Conservation (phyloP, 139 green algal genomes). For the Astrephomene gubernaculifera region DNA sequence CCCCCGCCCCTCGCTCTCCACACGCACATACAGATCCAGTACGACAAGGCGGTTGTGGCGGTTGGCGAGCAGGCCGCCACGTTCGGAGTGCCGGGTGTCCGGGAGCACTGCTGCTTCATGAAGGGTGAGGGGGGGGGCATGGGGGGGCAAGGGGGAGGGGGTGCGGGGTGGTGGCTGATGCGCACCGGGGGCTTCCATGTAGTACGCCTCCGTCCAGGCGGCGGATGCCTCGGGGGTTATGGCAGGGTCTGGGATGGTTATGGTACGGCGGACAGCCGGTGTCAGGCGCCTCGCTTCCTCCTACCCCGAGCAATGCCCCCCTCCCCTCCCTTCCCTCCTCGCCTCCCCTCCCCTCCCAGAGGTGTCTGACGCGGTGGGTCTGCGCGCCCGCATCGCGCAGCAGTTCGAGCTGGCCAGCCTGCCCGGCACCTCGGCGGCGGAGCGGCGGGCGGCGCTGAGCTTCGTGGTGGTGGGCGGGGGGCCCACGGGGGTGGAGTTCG, state of each 20-base stretch:
- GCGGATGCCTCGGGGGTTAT: too few relatives aligned
- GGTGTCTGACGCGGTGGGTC: slow-evolving; percentile 64
- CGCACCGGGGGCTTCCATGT: too few relatives aligned
- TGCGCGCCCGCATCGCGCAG: slow-evolving; percentile 65
- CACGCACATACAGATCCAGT: slow-evolving; percentile 62
- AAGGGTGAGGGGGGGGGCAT: slow-evolving; percentile 62
- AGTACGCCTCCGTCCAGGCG: too few relatives aligned
- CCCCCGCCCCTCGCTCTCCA: background rate
- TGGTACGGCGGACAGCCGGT: too few relatives aligned
- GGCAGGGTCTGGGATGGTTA: too few relatives aligned
- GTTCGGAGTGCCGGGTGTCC: slow-evolving; percentile 80
- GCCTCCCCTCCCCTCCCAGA: slow-evolving; percentile 24
- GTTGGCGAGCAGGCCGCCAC: slow-evolving; percentile 85
- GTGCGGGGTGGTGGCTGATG: background rate
- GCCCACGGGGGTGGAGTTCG: slow-evolving; percentile 85
- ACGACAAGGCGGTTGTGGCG: slow-evolving; percentile 82
- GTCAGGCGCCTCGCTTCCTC: too few relatives aligned
- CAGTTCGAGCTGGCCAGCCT: slow-evolving; percentile 82
- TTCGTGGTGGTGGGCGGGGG: slow-evolving; percentile 91
- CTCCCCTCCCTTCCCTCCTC: background rate
- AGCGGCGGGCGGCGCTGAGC: slow-evolving; percentile 60
- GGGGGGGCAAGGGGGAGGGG: too few relatives aligned
- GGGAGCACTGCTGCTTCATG: slow-evolving; percentile 86
- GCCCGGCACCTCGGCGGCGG: slow-evolving; percentile 71
- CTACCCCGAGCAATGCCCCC: too few relatives aligned